These are phyloP conservation scores for Lachnellula cervina DNA, from an alignment of 2,329 filamentous ascomycete species.

Conservation along the genomic window DNA sequence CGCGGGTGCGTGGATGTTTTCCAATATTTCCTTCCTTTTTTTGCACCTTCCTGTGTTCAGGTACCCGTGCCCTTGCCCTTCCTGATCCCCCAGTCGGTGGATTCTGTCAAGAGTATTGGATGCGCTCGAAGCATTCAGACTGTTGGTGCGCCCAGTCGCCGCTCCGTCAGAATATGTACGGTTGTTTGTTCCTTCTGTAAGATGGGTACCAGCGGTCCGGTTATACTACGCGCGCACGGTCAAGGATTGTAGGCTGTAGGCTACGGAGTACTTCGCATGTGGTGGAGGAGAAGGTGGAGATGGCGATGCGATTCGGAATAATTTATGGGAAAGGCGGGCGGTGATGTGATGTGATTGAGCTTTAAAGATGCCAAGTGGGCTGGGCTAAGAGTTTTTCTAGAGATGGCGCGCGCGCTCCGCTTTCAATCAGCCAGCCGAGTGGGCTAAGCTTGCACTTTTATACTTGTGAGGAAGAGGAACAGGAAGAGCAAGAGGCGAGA, in stretches of 20 bases:
- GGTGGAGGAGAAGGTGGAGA: too few relatives aligned
- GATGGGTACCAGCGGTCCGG: neutral
- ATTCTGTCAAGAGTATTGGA: constrained; percentile 28
- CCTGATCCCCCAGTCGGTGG: constrained; percentile 31
- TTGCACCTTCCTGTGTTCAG: neutral
- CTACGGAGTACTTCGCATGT: too few relatives aligned
- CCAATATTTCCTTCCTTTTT: neutral
- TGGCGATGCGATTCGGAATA: too few relatives aligned
- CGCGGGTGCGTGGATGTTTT: neutral
- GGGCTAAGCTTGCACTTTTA: constrained; percentile 1
- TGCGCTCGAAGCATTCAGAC: constrained; percentile 40
- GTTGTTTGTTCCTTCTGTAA: neutral
- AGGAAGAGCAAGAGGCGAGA: too few relatives aligned
- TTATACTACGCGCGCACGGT: constrained; percentile 4
- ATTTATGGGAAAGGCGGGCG: too few relatives aligned
- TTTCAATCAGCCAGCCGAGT: neutral
- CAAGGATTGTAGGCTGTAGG: neutral
- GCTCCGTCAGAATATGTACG: constrained; percentile 28
- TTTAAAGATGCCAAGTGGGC: neutral
- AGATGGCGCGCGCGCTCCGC: neutral
- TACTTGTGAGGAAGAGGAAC: too few relatives aligned
- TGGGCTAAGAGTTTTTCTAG: too few relatives aligned
- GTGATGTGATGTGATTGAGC: constrained; percentile 1
- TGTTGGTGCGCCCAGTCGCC: constrained; percentile 45
- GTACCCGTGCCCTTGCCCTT: neutral